Conservation (phyloP, 805 yeast species). For the Tetrapisispora namnaoensis region DNA sequence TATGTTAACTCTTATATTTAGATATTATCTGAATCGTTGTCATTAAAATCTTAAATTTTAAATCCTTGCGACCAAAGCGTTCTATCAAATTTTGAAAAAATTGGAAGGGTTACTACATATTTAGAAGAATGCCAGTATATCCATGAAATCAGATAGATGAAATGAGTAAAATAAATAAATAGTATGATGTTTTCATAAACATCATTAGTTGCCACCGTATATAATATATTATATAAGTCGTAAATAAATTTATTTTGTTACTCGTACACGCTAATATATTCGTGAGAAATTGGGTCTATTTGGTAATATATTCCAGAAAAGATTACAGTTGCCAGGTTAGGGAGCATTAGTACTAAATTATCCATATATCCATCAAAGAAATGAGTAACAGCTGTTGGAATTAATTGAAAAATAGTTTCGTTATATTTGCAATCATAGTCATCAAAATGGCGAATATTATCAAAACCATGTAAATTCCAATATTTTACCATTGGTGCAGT, state of each 20-base stretch:
- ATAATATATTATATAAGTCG: no score
- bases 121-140: background rate
- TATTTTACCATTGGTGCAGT: conserved; percentile 27
- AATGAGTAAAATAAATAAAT: no score
- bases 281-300: conserved; percentile 9
- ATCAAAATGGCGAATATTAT: conserved; percentile 33
- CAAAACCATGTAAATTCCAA: conserved; percentile 45
- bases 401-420: conserved; percentile 33
- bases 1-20: background rate
- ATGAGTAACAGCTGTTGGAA: conserved; percentile 37
- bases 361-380: conserved; percentile 37
- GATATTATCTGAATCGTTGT: background rate
- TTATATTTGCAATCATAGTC: conserved; percentile 36
- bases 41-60: background rate
- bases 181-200: no score
- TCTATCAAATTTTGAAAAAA: no score
- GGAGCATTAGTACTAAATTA: conserved; percentile 27
- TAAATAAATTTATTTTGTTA: no score
- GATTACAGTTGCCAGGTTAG: conserved; percentile 26
- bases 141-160: background rate
- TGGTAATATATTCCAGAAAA: conserved; percentile 37
- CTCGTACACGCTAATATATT: background rate
- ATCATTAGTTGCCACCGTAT: no score
- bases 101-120: no score
- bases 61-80: background rate